These are phyloP conservation scores for Erigeron canadensis DNA, from an alignment of 129 eudicot genomes.

Conservation along the genomic window DNA sequence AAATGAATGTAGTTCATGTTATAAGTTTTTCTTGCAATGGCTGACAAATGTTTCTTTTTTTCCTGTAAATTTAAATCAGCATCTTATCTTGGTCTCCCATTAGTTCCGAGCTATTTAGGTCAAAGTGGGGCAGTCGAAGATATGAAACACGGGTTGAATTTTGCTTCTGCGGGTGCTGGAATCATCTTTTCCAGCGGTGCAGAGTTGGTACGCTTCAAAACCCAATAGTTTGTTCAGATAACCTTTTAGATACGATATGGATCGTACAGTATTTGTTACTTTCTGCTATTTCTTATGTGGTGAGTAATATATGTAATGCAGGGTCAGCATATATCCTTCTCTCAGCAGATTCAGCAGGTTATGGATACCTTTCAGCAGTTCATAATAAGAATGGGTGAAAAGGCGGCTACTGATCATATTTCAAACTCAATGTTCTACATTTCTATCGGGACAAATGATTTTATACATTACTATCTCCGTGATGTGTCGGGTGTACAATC, in stretches of 20 bases:
- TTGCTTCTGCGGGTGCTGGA: constrained; percentile 98
- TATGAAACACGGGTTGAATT: constrained; percentile 80
- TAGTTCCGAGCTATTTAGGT: constrained; percentile 76
- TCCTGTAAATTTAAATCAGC: constrained; percentile 40
- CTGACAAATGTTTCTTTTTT: neutral
- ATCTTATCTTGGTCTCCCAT: constrained; percentile 67
- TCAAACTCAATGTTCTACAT: constrained; percentile 77
- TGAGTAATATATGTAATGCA: constrained; percentile 24
- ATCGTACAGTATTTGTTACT: neutral
- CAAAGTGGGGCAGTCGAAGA: constrained; percentile 57
- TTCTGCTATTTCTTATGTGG: neutral
- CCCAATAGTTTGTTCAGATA: neutral
- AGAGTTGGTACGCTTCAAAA: constrained; percentile 57
- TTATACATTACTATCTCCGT: constrained; percentile 87
- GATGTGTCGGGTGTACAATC: constrained; percentile 78
- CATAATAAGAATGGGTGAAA: constrained; percentile 79
- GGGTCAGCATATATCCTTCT: constrained; percentile 91
- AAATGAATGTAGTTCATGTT: neutral
- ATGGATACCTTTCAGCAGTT: constrained; percentile 82
- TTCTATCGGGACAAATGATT: constrained; percentile 91
- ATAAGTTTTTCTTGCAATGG: neutral
- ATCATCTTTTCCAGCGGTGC: constrained; percentile 90
- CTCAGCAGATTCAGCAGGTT: constrained; percentile 92
- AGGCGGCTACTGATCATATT: constrained; percentile 56
- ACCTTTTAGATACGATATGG: constrained; percentile 11